Evolutionary conservation across 768 basidiomycete genomes (phyloP), one percentile per base, ranked within the genome.

Genomic region (Mycena polygramma): DNA sequence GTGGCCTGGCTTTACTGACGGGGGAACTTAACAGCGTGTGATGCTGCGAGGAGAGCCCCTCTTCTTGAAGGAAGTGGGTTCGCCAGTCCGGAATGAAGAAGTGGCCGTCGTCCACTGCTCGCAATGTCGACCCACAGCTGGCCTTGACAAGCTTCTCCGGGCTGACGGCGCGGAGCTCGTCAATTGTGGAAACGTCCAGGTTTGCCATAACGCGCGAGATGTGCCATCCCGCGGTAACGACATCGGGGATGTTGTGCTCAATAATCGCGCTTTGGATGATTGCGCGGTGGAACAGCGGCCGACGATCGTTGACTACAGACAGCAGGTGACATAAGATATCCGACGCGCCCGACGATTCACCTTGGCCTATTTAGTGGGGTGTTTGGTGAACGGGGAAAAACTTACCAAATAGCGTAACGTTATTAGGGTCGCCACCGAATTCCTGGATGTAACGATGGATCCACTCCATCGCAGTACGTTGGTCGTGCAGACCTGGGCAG

Each of bases 241-340:
- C 83, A 73, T 89, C 87, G 0, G 92, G 91, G 8, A 92, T 78
- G 68, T 84, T 89, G 64, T 86, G 83, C 26, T 94, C 91, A 65
- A 92, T 79, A 41, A 91, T 81, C 7, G 90, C 86, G 61, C 90
- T 92, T 77, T 94, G 93, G n/a, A 92, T 80, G 73, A 94, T 91
- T 13, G 91, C 90, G 15, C 92, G 92, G 66, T 89, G 83, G 80
- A 94, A 94, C 36, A 93, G 77, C 20, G 91, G 92, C 3, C 79
- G 77, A 2, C 79, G 78, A 45, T 90, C 85, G 79, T 94, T 94
- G 24, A 82, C 81, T 30, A 81, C 82, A 15, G 93, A 94, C 68
- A 92, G 85, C 14, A 94, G 80, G 69, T 91, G 90, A 63, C 81
- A 86, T 22, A 90, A 75, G 77, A 92, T 87, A 68, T 92, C 89